Percentiles rank a stretch among this genome's conserved stretches.
These are phyloP conservation scores for Phytophthora pistaciae DNA, from an alignment of 352 stramenopile species.

Conservation along the genomic window DNA sequence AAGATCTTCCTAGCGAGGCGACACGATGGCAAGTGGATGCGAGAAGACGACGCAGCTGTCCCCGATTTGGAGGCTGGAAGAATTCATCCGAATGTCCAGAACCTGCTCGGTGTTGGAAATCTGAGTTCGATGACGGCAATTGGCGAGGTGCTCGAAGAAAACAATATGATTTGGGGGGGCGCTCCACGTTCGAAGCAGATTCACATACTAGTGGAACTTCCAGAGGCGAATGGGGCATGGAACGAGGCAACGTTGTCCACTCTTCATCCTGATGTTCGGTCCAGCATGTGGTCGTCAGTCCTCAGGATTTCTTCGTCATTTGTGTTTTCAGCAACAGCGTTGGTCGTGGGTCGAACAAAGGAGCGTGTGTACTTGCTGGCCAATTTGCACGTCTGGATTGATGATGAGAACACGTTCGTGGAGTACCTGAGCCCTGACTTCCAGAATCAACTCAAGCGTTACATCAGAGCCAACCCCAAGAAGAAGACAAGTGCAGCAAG, in stretches of 20 bases:
- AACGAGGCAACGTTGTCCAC: conserved; percentile 2
- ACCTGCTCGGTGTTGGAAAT: too few species aligned
- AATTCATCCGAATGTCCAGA: too few species aligned
- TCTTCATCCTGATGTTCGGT: conserved; percentile 4
- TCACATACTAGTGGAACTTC: neutral
- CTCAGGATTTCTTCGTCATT: conserved; percentile 14
- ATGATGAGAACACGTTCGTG: neutral
- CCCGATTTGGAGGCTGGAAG: too few species aligned
- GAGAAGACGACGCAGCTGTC: too few species aligned
- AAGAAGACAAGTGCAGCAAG: conserved; percentile 25
- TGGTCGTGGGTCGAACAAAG: conserved; percentile 12
- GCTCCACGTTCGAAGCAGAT: neutral
- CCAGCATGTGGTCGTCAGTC: conserved; percentile 15
- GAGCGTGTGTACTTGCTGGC: conserved; percentile 5
- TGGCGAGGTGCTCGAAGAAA: too few species aligned
- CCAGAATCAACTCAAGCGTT: conserved; percentile 32
- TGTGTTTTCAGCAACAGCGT: conserved; percentile 15
- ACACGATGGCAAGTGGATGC: too few species aligned
- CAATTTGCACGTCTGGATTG: conserved; percentile 14
- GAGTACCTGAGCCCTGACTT: conserved; percentile 6
- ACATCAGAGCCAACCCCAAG: conserved; percentile 22
- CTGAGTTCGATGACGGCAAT: too few species aligned
- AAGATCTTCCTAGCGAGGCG: too few species aligned
- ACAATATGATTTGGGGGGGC: too few species aligned
- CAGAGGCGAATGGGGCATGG: neutral